Evolutionary conservation across 208 protist species (phyloP), one percentile per base, ranked within the genome.

Genomic region (Vickermania ingenoplastis): DNA sequence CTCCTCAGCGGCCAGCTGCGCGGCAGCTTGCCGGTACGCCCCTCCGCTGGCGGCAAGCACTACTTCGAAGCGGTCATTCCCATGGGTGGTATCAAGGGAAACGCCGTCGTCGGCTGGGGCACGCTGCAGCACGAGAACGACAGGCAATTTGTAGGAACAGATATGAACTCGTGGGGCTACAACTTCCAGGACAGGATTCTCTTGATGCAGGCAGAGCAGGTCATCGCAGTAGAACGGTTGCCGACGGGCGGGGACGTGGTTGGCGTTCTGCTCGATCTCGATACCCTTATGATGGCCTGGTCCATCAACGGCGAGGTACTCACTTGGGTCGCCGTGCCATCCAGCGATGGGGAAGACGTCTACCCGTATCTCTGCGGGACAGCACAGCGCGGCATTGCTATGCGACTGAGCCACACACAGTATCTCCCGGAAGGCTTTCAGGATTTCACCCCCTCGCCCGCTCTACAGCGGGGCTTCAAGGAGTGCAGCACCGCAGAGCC

Each of bases 121-220:
- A 92, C 89, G 5, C 67, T 90, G 51, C 83, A 87, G 71, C 89
- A 95, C 69, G 85, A 91, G 70, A 73, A 84, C 48, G 63, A 82
- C 21, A 79, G 73, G 25, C 82, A 91, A 67, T 83, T 91, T 71
- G 89, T 95, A 28, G 89, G 89, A 31, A 83, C 73, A 50, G 85
- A 95, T 60, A 57, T 89, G 36, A 78, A 95, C 62, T 95, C 89
- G 1, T 95, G 89, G 85, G 89, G 80, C 21, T 95, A 83, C 73
- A 90, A 95, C 76, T 91, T 82, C 67, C 63, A 79, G n/a, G 83
- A 89, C 51, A 48, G 76, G 23, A 59, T 95, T 49, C 73, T 74
- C 7, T 60, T 92, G 25, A 82, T 95, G 58, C 81, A 76, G 51
- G 73, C 67, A 24, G 84, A 92, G 69, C 84, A 92, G 72, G 52